Evolutionary conservation across 78 protist species (phyloP), one percentile per base, ranked within the genome.

Genomic region (Dictyostelium purpureum): DNA sequence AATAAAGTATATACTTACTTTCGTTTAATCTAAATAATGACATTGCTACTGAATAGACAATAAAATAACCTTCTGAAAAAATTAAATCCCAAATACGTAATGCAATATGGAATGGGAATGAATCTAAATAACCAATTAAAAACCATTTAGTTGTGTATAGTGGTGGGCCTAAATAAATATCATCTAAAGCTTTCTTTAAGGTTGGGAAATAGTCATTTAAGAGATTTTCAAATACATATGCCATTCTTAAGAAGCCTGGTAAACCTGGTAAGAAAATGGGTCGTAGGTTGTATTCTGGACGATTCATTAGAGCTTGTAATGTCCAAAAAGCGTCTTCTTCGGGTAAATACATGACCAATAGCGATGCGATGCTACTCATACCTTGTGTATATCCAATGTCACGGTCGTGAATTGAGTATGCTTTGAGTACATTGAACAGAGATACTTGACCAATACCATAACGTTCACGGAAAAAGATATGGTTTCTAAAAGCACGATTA

Each of bases 251-350:
- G n/a, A 85, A 11, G 6, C 65, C 65, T 19, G 67, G 65, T 45
- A 85, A 43, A 43, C 92, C 92, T 14, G 70, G 18, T 28, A 59
- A 24, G 45, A 85, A 85, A 4, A 73, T 49, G 14, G 57, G 6
- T 45, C 82, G 14, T 76, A 85, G 42, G 26, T 24, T 45, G 24
- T 73, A 85, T 57, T 73, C 76, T 45, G 38, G 51, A 35, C 54
- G 57, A 10, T 75, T 59, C 92, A 85, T 85, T 42, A 85, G 47
- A 33, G 81, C 26, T 73, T 85, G 81, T 19, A 85, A 61, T 57
- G 92, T 85, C 92, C 92, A 85, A 59, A 85, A 85, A 45, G 92
- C 92, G 21, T 85, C 92, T 21, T 56, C 51, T 26, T 85, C 92
- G 0, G 92, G 79, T 47, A 85, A 24, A 52, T 85, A 85, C 92